Base-by-base conservation (phyloP, 75 land plant genomes). In the Picea sitchensis region DNA sequence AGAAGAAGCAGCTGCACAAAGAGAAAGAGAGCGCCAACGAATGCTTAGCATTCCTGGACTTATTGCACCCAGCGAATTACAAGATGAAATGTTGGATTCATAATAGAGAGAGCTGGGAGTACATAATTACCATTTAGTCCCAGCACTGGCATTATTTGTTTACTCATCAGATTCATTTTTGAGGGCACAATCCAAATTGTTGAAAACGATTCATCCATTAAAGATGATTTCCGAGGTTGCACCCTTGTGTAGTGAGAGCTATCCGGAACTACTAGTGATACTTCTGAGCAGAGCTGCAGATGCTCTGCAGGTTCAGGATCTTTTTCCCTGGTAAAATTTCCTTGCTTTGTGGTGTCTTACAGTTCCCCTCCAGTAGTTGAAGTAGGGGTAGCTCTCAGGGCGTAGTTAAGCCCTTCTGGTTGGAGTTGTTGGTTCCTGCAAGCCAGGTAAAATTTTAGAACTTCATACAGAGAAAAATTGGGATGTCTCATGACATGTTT, bases 1-100 rank as follows among this genome's bases (percentile, higher is more conserved):
- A 6, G 99, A 98, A 73, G 99, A 95, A 79, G 96, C 93, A 72
- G 96, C 96, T 76, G 96, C 88, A 26, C 94, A 91, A 79, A 83
- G 93, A 83, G 98, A 95, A 80, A 86, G 88, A 77, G 98, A 98
- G 63, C 85, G 98, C 51, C 96, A 96, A 65, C 80, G 93, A n/a
- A 93, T 93, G 98, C 86, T 95, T 20, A 80, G 85, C 21, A 90
- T 98, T 68, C 98, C 99, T 34, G 96, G 99, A n/a, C 90, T 98
- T 23, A 90, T 98, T 83, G 95, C 99, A 11, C 96, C 99, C 4
- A 91, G 75, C 78, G 99, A 98, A 84, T 81, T 95, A 23, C 98
- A 95, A 67, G 99, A 98, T 80, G 99, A 98, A 78, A 95, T 98
- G 96, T 80, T 89, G 73, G 99, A 98, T 67, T 86, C 94, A 60